Evolutionary conservation across 306 rosid species (phyloP).

Genomic region (Cicer judaicum): DNA sequence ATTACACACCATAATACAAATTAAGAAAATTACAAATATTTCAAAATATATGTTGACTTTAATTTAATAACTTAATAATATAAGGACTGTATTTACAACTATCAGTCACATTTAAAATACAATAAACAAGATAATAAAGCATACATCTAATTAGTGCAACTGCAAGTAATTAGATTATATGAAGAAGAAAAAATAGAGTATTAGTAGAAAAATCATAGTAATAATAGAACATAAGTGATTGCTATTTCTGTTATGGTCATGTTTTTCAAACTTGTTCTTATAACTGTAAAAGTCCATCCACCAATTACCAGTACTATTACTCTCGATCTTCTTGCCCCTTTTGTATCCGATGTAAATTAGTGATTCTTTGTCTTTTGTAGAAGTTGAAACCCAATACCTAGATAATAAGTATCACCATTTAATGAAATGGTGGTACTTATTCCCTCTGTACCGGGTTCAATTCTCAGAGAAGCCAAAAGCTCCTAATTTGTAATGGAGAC

Average conservation of each 20-base stretch:
- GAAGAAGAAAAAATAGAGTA: slow-evolving; percentile 39
- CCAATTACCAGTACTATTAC: no score
- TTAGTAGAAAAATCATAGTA: slow-evolving; percentile 44
- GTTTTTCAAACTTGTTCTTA: slow-evolving; percentile 14
- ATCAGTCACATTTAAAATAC: slow-evolving; percentile 41
- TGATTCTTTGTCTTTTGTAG: no score
- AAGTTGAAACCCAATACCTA: no score
- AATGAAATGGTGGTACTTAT: no score
- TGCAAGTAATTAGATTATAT: slow-evolving; percentile 48
- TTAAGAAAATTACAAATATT: slow-evolving; percentile 17
- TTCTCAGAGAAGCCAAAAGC: no score
- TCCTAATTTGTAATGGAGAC: no score
- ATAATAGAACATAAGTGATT: slow-evolving; percentile 32
- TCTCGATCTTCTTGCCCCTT: no score
- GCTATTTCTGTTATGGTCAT: slow-evolving; percentile 29
- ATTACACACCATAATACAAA: slow-evolving; percentile 28
- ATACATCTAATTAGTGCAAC: slow-evolving; percentile 42
- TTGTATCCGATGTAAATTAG: no score
- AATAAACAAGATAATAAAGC: slow-evolving; percentile 46
- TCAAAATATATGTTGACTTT: slow-evolving; percentile 17
- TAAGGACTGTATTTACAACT: slow-evolving; percentile 58
- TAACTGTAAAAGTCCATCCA: background rate
- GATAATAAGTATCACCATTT: no score
- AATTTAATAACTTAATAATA: slow-evolving; percentile 44
- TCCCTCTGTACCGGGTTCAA: no score